Base-by-base conservation (phyloP, 805 yeast genomes). In the Candida coquimbonensis region DNA sequence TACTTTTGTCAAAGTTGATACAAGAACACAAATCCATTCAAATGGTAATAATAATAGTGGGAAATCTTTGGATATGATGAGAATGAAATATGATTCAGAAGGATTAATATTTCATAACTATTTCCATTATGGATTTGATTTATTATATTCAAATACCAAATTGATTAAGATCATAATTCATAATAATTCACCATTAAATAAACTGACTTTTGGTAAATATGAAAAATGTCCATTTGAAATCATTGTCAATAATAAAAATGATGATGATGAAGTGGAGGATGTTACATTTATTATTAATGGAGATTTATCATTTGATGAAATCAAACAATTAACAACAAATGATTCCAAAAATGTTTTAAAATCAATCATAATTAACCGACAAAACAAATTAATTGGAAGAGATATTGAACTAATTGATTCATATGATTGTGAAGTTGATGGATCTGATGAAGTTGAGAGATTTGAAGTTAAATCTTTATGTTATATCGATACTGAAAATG, bases 191-290 rank as follows among this genome's bases (percentile, higher is more conserved):
- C 66, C 74, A 26, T 24, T 47, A 2, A 76, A 74, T 51, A 69
- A 77, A 4, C 60, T 74, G 26, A 74, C 73, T 41, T 80, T 80
- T 55, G 69, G 76, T 63, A 74, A 68, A 43, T 80, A 81, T 70
- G 73, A 73, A 51, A 67, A 68, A 48, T 69, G 80, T 49, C 62
- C 64, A 43, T 71, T 75, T 72, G 59, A 55, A 39, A 31, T 34
- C 9, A 16, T 16, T 14, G 27, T 29, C 9, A 33, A 24, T n/a
- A 6, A 42, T 35, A 48, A 29, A 21, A 21, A 21, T 21, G 7
- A 21, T 21, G 24, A 21, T 5, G 24, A 21, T 5, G 24, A 21
- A 21, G 24, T 3, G 7, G 24, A 21, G 7, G 24, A 21, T 5
- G 24, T 5, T 21, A 21, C 5, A 21, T 3, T 21, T 8, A 9